Evolutionary conservation across 2,329 filamentous ascomycete species (phyloP), one percentile per base, ranked within the genome.

Genomic region (Teratosphaeria pseudoeucalypti): DNA sequence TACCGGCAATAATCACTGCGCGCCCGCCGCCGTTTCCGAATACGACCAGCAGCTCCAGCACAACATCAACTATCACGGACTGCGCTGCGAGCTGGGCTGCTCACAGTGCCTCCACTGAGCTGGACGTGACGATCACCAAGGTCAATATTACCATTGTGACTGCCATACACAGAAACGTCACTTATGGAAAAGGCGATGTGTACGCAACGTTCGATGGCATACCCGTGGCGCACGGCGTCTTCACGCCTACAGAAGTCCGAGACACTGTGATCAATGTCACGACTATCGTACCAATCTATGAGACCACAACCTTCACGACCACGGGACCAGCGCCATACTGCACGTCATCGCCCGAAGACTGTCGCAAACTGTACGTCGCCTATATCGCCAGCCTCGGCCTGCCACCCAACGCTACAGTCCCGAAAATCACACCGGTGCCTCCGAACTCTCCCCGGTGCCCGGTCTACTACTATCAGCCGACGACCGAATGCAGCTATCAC

Each of bases 341-440:
- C 19, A 55, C 57, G 1, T 56, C 61, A 54, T 52, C 58, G 6
- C 60, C 61, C 1, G 29, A 55, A 16, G 62, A 62, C 12, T 66
- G 64, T 59, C 61, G 64, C 54, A 55, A 49, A 16, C 58, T 66
- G 19, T 66, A 63, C 26, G 57, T 60, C 5, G 62, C 63, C 16
- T 66, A 66, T 54, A 55, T 66, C 14, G 55, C 54, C 19, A 66
- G 63, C 47, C 59, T 66, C 5, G 64, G 64, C 29, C 53, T 65
- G 12, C 56, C 57, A 3, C 12, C 19, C 11, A 62, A 64, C 52
- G 64, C 63, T 2, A 62, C 53, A 39, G 62, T 65, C 19, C 64
- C 64, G 2, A 59, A 55, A 14, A 60, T 66, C 23, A 65, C 64
- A 6, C 64, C 64, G 37, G 63, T 56, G 34, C 64, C 64, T 12